Evolutionary conservation across 1,139 yeast species (phyloP), one percentile per base, ranked within the genome.

Genomic region (Suhomyces choctaworum): DNA sequence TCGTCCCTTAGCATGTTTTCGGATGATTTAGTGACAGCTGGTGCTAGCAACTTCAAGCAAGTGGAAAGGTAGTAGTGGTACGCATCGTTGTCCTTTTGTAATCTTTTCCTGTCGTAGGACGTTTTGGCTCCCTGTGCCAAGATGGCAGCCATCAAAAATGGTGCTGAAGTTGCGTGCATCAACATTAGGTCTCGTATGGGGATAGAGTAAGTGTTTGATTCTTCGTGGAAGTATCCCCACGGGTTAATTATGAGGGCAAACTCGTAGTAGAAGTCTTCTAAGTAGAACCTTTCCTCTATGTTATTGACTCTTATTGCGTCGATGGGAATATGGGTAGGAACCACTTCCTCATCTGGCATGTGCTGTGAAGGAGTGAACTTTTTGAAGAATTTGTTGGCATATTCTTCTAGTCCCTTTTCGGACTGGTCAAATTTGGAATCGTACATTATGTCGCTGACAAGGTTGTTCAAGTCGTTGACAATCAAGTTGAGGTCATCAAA

Each of bases 81-180:
- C 5, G 55, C 53, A 15, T 46, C 48, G 29, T 49, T 49, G 22
- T 50, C 52, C n/a, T 42, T 47, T 4, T 38, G 31, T 3, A 35
- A 20, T n/a, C 37, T 32, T 23, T 38, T 44, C 11, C 45, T 39
- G 16, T 36, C 36, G 31, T 40, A 48, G 8, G 42, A 37, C 2
- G 42, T 37, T 13, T 47, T 30, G 3, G 56, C 56, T 2, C 56
- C 56, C 23, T 50, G 53, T 2, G 56, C 51, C 22, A 50, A 35
- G 9, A 52, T 39, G 3, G 54, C 54, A 7, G 57, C 53, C 16
- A 48, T 42, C 19, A 51, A 29, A 22, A 48, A 49, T 1, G 55
- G 51, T 20, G 50, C 55, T 7, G 44, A 39, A 5, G 40, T 36
- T 6, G 57, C 56, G 21, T 45, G 43, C 7, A 35, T 34, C 19